Evolutionary conservation across 139 green algal species (phyloP), one percentile per base, ranked within the genome.

Genomic region (Pleodorina starrii): DNA sequence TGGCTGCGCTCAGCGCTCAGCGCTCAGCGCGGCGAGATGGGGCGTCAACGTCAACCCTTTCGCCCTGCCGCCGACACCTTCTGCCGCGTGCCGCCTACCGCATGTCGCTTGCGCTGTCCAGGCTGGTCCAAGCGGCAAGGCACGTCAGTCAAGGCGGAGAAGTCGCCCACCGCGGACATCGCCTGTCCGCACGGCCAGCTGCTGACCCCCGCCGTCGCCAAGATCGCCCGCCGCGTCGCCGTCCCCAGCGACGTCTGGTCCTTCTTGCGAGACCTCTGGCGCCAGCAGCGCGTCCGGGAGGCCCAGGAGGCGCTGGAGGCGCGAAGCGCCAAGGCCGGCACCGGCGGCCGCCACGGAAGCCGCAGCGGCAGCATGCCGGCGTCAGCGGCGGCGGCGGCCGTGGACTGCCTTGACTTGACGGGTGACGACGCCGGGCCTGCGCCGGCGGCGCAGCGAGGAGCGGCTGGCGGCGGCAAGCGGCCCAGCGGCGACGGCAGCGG

Each of bases 131-230:
- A 76, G 78, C 85, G 73, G 32, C 76, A 88, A 59, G 68, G 77
- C 57, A 50, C 35, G 54, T 72, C 75, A 68, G 50, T 90, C 12
- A 44, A 46, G 57, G 73, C 57, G 32, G 69, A 80, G 60, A 57
- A 59, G 2, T 91, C 92, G 0, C 94, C 94, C 36, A 96, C 92
- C 10, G 78, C 87, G 29, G 85, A 78, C 46, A 88, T 97, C 44
- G 82, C 77, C 36, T 97, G 95, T 90, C 90, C 86, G 11, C 95
- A 97, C 86, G 93, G 93, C 48, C 32, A 69, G 19, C 89, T 97
- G 75, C 27, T 90, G 40, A 92, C 94, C 25, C 91, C 93, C 71
- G 29, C 40, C 11, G 27, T 42, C 17, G 74, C 59, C 38, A 78
- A 68, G 29, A 46, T 66, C 29, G 84, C 92, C 23, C 91, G 84